phyloP scores from a whole-genome alignment of 192 early-diverging fungal genomes.

The Borealophlyctis nickersoniae region DNA sequence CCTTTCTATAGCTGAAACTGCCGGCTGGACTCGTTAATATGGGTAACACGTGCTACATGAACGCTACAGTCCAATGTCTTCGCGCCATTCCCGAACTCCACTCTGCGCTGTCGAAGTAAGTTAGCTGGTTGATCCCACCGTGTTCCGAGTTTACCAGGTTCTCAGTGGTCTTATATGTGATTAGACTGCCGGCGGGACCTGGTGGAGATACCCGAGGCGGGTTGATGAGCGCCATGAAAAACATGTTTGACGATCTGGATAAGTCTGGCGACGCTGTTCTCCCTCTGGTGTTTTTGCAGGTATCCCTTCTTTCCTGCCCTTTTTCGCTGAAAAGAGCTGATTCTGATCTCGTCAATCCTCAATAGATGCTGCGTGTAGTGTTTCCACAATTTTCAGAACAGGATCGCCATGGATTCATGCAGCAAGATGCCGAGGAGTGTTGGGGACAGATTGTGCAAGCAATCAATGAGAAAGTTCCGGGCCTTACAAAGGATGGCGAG shows the following conservation, averaged over 20 bases:
- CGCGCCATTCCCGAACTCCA: conserved; percentile 83
- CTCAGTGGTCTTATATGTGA: background rate
- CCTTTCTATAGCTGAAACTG: conserved; percentile 65
- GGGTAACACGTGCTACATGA: conserved; percentile 82
- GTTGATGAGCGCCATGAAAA: conserved; percentile 65
- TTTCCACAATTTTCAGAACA: conserved; percentile 88
- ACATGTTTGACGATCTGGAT: conserved; percentile 70
- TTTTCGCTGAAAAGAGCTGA: no score
- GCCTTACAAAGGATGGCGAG: conserved; percentile 37
- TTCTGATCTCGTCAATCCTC: background rate
- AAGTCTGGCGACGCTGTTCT: conserved; percentile 68
- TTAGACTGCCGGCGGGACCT: conserved; percentile 47
- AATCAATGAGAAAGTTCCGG: conserved; percentile 61
- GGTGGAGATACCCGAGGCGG: conserved; percentile 56
- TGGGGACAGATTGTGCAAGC: conserved; percentile 83
- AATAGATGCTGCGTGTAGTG: conserved; percentile 60
- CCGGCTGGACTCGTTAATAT: conserved; percentile 88
- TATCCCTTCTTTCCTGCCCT: conserved; percentile 35
- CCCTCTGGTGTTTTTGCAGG: conserved; percentile 77
- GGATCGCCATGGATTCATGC: conserved; percentile 68
- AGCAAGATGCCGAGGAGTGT: conserved; percentile 99
- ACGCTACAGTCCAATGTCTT: conserved; percentile 91
- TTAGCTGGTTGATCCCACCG: conserved; percentile 14
- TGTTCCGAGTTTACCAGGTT: conserved; percentile 8
- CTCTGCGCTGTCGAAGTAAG: conserved; percentile 52